These are phyloP conservation scores for Malus sieversii DNA, from an alignment of 306 rosid genomes.

Conservation along the genomic window DNA sequence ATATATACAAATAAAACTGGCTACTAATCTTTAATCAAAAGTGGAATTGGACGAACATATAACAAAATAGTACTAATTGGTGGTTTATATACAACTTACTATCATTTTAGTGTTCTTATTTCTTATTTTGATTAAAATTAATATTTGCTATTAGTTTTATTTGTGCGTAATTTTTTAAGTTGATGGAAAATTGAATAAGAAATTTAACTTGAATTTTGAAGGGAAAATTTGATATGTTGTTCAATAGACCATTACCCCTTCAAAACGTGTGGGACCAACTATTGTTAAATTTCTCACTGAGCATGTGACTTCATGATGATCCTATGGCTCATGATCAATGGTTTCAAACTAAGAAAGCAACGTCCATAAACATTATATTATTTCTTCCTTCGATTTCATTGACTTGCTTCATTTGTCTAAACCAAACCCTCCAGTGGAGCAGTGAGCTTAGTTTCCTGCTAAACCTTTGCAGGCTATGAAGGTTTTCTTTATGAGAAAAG, in stretches of 20 bases:
- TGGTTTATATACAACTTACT: too few relatives aligned
- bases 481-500: background rate
- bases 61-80: background rate
- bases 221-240: background rate
- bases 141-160: too few relatives aligned
- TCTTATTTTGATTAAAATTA: too few relatives aligned
- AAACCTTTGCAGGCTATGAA: background rate
- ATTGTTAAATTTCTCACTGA: background rate
- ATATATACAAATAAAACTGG: background rate
- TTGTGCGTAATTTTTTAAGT: background rate
- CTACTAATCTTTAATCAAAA: background rate
- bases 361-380: background rate
- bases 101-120: background rate
- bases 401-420: conserved; percentile 3
- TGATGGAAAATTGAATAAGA: too few relatives aligned
- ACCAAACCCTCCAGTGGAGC: background rate
- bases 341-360: background rate
- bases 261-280: background rate
- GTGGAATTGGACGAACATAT: background rate
- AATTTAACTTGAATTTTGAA: too few relatives aligned
- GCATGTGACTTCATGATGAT: conserved; percentile 32
- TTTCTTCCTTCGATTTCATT: conserved; percentile 6
- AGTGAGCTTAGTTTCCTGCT: background rate
- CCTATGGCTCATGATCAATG: background rate
- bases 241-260: background rate